Conservation (phyloP, 192 early-diverging fungal genomes). For the Umbelopsis sp. region DNA sequence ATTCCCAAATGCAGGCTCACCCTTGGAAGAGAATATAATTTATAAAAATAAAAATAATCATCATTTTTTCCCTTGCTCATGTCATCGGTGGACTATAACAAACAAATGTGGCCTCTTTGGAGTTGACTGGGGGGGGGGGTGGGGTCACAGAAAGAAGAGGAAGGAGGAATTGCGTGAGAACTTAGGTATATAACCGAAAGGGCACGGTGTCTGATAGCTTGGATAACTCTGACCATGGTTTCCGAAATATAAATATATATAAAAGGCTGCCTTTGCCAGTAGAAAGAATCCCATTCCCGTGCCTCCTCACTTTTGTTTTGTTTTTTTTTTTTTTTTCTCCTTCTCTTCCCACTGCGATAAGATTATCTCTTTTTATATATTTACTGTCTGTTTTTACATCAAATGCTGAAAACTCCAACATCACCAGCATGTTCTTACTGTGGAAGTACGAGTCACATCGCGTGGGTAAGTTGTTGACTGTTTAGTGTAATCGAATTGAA, state of each 20-base stretch:
- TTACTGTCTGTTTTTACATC: neutral
- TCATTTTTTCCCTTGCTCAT: neutral
- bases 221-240: neutral
- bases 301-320: neutral
- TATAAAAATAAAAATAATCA: too few relatives aligned
- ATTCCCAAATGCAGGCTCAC: neutral
- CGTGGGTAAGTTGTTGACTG: slow-evolving; percentile 21
- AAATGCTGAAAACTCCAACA: neutral
- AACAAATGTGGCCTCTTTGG: slow-evolving; percentile 1
- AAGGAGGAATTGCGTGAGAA: neutral
- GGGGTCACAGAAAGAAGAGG: too few relatives aligned
- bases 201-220: neutral
- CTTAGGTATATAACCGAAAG: neutral
- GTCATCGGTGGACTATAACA: neutral
- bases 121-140: too few relatives aligned
- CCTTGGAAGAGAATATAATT: neutral
- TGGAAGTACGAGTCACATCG: slow-evolving; percentile 21
- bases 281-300: slow-evolving; percentile 3
- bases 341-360: neutral
- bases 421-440: slow-evolving; percentile 30
- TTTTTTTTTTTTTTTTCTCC: neutral
- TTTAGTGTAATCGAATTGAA: neutral
- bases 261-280: slow-evolving; percentile 6
- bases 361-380: slow-evolving; percentile 10
- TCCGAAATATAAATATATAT: slow-evolving; percentile 12